Percentiles rank a stretch among this genome's conserved stretches.
Conservation (phyloP, 441 rosid species). For the Jatropha multifida region DNA sequence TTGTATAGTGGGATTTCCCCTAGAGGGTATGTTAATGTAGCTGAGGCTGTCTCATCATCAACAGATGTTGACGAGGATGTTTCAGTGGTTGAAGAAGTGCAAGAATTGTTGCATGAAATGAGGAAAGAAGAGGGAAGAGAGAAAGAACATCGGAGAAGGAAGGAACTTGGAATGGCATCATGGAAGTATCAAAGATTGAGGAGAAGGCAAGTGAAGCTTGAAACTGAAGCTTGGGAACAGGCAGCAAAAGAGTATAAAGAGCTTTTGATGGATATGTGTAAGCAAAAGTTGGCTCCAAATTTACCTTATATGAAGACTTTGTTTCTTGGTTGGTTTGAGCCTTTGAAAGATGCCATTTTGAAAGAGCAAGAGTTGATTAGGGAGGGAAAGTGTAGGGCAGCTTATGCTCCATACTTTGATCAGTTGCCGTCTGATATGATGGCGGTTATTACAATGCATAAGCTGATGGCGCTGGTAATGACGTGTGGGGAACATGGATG, state of each 20-base stretch:
- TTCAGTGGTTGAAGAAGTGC: slow-evolving; percentile 56
- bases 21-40: slow-evolving; percentile 70
- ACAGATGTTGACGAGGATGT: slow-evolving; percentile 78
- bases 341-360: slow-evolving; percentile 60
- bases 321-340: slow-evolving; percentile 98
- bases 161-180: slow-evolving; percentile 41
- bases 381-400: slow-evolving; percentile 45
- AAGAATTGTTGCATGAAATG: slow-evolving; percentile 60
- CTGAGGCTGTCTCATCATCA: slow-evolving; percentile 70
- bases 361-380: slow-evolving; percentile 67
- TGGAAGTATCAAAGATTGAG: slow-evolving; percentile 49
- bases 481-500: slow-evolving; percentile 71
- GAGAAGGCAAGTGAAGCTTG: slow-evolving; percentile 82
- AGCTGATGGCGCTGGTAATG: slow-evolving; percentile 72
- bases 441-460: slow-evolving; percentile 94
- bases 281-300: slow-evolving; percentile 86
- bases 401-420: slow-evolving; percentile 55
- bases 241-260: slow-evolving; percentile 88
- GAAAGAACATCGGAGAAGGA: slow-evolving; percentile 23
- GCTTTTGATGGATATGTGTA: slow-evolving; percentile 85
- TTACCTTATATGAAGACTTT: slow-evolving; percentile 84
- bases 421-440: slow-evolving; percentile 86
- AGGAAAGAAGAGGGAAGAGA: slow-evolving; percentile 50
- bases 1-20: slow-evolving; percentile 40
- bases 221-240: slow-evolving; percentile 92